Evolutionary conservation across 2,329 filamentous ascomycete genomes (phyloP).

Genomic region (Ophioceras dolichostomum): DNA sequence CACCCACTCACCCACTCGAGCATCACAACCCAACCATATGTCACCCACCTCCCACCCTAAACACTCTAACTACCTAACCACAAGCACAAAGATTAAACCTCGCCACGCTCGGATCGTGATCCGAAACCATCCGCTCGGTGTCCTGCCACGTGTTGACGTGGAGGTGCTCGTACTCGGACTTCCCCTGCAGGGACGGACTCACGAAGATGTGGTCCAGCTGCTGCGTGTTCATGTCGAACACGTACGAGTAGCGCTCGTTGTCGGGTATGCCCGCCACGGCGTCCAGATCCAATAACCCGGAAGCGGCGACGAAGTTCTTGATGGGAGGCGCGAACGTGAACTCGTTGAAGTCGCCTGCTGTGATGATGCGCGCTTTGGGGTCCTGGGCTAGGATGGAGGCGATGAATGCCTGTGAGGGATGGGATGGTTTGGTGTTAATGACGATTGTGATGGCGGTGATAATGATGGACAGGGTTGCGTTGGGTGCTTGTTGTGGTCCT

Average conservation of each 20-base stretch:
- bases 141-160: constrained; percentile 60
- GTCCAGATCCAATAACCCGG: constrained; percentile 49
- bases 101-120: constrained; percentile 59
- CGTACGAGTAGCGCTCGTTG: constrained; percentile 56
- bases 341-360: constrained; percentile 62
- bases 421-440: constrained; percentile 15
- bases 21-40: no score
- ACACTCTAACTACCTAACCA: neutral
- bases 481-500: neutral
- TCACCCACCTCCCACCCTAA: no score
- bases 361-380: constrained; percentile 42
- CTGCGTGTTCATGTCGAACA: constrained; percentile 58
- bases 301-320: constrained; percentile 35
- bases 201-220: constrained; percentile 61
- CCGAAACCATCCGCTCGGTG: constrained; percentile 42
- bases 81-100: constrained; percentile 45
- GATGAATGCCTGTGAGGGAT: constrained; percentile 29
- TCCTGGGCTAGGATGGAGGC: constrained; percentile 43
- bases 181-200: constrained; percentile 34
- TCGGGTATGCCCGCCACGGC: constrained; percentile 37
- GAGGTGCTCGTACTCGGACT: constrained; percentile 47
- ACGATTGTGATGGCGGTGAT: no score
- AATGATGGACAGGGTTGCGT: no score
- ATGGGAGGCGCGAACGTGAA: constrained; percentile 52
- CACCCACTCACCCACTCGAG: no score